Evolutionary conservation across 139 green algal genomes (phyloP).

Genomic region (Edaphochlamys debaryana): DNA sequence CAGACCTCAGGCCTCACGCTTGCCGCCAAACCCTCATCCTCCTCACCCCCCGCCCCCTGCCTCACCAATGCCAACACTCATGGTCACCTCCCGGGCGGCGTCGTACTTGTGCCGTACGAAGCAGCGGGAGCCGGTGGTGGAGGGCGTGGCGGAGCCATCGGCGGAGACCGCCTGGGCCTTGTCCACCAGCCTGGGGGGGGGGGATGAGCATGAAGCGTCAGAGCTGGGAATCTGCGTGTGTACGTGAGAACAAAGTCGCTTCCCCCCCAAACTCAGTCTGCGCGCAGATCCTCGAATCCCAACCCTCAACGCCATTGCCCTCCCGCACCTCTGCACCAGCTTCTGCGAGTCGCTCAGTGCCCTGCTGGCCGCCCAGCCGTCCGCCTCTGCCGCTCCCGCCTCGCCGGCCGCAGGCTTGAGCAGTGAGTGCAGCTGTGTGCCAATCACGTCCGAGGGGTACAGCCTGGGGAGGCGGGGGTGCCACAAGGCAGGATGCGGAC

Average conservation of each 20-base stretch:
- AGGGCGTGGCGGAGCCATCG: background rate
- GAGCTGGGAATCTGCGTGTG: too few relatives aligned
- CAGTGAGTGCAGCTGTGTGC: background rate
- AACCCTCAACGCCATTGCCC: too few relatives aligned
- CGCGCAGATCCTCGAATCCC: background rate
- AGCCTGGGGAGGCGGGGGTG: background rate
- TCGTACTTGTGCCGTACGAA: background rate
- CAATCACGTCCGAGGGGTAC: background rate
- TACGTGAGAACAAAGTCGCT: too few relatives aligned
- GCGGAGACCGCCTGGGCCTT: background rate
- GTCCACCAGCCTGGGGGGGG: background rate
- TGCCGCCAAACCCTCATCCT: too few relatives aligned
- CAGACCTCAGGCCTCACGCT: background rate
- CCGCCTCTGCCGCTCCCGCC: background rate
- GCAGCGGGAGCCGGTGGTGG: background rate
- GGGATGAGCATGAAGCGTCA: background rate
- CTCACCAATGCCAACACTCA: background rate
- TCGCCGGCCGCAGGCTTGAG: background rate
- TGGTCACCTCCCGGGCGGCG: background rate
- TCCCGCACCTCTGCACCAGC: background rate
- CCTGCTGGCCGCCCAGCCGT: background rate
- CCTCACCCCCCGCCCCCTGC: too few relatives aligned
- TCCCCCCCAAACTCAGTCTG: too few relatives aligned
- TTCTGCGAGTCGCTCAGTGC: background rate
- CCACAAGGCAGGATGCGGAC: background rate